Base-by-base conservation (phyloP, 139 green algal species). In the Tetradesmus obliquus region DNA sequence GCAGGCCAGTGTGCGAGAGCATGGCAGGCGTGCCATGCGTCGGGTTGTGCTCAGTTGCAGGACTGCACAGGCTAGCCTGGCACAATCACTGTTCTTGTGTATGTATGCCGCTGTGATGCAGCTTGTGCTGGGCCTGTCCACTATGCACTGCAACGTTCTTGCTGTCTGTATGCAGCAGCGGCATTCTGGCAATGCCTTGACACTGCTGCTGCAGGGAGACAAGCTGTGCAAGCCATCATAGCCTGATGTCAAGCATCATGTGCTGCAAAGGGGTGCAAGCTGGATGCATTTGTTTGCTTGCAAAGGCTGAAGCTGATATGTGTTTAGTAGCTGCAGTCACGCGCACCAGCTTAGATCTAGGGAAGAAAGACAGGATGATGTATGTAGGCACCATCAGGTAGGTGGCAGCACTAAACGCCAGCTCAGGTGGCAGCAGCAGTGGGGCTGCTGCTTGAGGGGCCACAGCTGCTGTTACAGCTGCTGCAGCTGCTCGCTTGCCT, bases 371-470 rank as follows among this genome's bases (percentile, higher is more conserved):
- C 93, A 97, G 97, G 1, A 95, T 22, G 1, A 90, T 54, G 53
- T 98, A 98, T 0, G 97, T 60, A 3, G 96, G 96, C 90, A 98
- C 93, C 45, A 97, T 95, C 3, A 91, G 87, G 10, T 97, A 82
- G 3, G 96, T 98, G 13, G 94, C 90, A 0, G 80, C 66, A 60
- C 92, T 95, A 79, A 98, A 98, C 2, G 95, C 93, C 1, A 60
- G 22, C 17, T 92, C 85, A 10, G 95, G 91, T 0, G 81, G 60
- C 20, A 92, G 81, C 10, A 92, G 62, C 1, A 57, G 5, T 24
- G 58, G 8, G 15, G 89, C 81, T 22, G 88, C 81, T 32, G 89
- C 55, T n/a, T 62, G 51, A 19, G 60, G 22, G 24, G 80, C 80
- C 57, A 24, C 60, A 32, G 58, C 80, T 60, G 80, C 80, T 58